Evolutionary conservation across 495 filamentous ascomycete genomes (phyloP), one percentile per base, ranked within the genome.

Genomic region (Patellaria atrata): DNA sequence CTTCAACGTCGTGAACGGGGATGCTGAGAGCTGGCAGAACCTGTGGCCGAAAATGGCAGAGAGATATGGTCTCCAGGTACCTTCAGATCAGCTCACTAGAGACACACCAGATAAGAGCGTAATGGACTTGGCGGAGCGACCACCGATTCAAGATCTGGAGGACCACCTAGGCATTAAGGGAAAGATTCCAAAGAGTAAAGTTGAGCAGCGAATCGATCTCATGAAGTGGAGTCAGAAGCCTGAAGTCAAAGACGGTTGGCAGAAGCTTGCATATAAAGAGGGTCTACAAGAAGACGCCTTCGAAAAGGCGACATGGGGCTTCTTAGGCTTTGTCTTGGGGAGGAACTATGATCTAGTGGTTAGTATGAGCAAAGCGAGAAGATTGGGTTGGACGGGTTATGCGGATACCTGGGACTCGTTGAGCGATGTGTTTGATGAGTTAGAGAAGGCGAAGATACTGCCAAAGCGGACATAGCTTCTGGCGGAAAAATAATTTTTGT

Each of bases 311-410:
- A 71, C 68, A 0, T 73, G 70, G 69, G 53, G 38, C 0, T 73
- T 73, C 41, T 15, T 63, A 29, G 60, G 53, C 1, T 69, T 69
- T 33, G 50, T 64, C 4, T 45, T 75, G 17, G 68, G 67, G 2
- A 47, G 69, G 30, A 56, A 62, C 26, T 74, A 57, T 30, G 54
- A 61, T 45, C 12, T 65, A 24, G 57, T 74, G 14, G 43, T 58
- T 18, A 67, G 55, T 36, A 71, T 75, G 67, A 68, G 62, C 37
- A 75, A 74, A 48, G 70, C 71, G 9, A 59, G 68, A 41, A 63
- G 60, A 51, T 30, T 53, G 20, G 64, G 62, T 9, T 69, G 60
- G 60, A 60, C 49, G 4, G 60, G 61, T 23, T 67, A 63, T 47
- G 35, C 47, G 12, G 69, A 71, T 51, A 64, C 64, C 6, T 74